A percentile compares a stretch with the other conserved stretches of the same genome.
These are phyloP conservation scores for Fusarium stilboides DNA, from an alignment of 2,329 filamentous ascomycete genomes.

Conservation along the genomic window DNA sequence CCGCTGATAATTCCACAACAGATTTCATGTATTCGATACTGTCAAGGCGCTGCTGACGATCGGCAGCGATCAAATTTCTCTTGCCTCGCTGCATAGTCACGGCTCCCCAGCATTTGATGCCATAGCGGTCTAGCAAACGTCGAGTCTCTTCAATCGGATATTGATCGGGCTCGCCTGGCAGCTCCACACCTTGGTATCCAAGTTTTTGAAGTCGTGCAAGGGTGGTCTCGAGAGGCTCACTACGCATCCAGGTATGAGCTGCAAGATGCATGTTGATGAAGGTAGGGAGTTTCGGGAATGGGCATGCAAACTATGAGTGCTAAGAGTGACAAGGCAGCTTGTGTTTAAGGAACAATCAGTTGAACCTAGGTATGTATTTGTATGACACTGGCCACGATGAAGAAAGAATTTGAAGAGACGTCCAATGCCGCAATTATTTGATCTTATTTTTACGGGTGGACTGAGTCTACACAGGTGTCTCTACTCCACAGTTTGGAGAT, in stretches of 20 bases:
- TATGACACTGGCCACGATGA: too few species aligned
- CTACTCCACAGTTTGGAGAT: too few species aligned
- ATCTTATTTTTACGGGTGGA: too few species aligned
- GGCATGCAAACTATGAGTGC: too few species aligned
- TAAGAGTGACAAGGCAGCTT: too few species aligned
- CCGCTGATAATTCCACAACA: conserved; percentile 29
- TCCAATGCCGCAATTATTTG: too few species aligned
- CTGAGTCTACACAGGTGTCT: too few species aligned
- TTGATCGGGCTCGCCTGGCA: conserved; percentile 32
- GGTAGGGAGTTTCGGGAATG: too few species aligned
- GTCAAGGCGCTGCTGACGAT: conserved; percentile 26
- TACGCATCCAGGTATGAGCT: conserved; percentile 44
- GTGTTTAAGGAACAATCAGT: too few species aligned
- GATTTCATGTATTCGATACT: conserved; percentile 39
- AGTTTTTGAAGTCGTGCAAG: conserved; percentile 28
- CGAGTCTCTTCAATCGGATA: conserved; percentile 12
- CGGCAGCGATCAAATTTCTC: conserved; percentile 33
- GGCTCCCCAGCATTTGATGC: conserved; percentile 36
- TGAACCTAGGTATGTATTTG: too few species aligned
- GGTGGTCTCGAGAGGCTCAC: conserved; percentile 34
- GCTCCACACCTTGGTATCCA: conserved; percentile 37
- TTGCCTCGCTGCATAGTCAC: conserved; percentile 40
- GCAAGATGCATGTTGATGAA: conserved; percentile 33
- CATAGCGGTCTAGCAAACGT: conserved; percentile 28
- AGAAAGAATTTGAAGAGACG: too few species aligned